These are phyloP conservation scores for Porcisia deanei DNA, from an alignment of 208 protist species.

Conservation along the genomic window DNA sequence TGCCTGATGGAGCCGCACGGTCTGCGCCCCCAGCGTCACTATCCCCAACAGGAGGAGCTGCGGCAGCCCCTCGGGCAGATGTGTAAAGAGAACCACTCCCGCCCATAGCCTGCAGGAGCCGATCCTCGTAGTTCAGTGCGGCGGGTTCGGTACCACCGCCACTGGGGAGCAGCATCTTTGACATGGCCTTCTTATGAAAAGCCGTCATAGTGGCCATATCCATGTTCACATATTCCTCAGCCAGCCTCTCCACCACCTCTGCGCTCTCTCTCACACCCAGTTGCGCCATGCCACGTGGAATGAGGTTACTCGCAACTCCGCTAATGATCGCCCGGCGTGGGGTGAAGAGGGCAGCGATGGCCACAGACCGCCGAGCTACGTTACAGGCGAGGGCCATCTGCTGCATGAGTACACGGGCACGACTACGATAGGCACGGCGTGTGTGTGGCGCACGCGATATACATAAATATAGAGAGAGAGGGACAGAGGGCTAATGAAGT, in stretches of 20 bases:
- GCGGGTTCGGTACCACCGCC: background rate
- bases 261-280: constrained; percentile 47
- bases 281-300: constrained; percentile 49
- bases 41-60: background rate
- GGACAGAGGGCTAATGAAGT: background rate
- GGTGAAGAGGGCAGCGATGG: background rate
- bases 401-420: constrained; percentile 1
- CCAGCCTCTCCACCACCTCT: constrained; percentile 59
- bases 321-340: constrained; percentile 29
- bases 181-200: constrained; percentile 63
- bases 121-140: constrained; percentile 60
- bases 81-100: constrained; percentile 29
- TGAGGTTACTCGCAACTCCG: constrained; percentile 39
- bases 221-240: constrained; percentile 74
- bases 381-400: background rate
- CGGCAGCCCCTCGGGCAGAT: constrained; percentile 2
- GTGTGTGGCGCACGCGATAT: too few relatives aligned
- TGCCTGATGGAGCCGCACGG: constrained; percentile 16
- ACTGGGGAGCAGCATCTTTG: constrained; percentile 49
- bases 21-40: constrained; percentile 12
- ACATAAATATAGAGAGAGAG: background rate
- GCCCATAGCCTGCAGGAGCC: constrained; percentile 62
- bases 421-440: background rate
- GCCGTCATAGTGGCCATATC: constrained; percentile 45
- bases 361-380: background rate